Evolutionary conservation across 306 rosid genomes (phyloP).

Genomic region (Nissolia schottii): DNA sequence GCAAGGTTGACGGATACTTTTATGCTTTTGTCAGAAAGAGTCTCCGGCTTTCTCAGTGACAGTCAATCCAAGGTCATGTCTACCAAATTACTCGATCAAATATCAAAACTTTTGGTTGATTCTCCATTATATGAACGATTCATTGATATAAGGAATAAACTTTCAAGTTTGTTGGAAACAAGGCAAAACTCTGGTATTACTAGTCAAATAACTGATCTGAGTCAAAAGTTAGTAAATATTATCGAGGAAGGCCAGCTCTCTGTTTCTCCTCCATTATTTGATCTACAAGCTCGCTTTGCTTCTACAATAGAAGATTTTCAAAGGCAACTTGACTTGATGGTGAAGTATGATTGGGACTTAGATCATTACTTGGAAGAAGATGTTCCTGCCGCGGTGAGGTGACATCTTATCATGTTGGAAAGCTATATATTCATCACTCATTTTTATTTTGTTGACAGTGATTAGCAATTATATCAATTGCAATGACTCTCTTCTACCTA

Average conservation of each 20-base stretch:
- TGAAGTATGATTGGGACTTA: slow-evolving; percentile 97
- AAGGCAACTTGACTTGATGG: slow-evolving; percentile 91
- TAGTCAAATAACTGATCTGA: slow-evolving; percentile 75
- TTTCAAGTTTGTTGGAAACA: slow-evolving; percentile 64
- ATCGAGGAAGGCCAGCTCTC: slow-evolving; percentile 89
- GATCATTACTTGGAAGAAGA: slow-evolving; percentile 96
- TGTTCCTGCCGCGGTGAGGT: slow-evolving; percentile 95
- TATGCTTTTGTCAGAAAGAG: slow-evolving; percentile 63
- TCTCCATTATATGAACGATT: slow-evolving; percentile 68
- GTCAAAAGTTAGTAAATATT: slow-evolving; percentile 76
- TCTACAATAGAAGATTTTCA: slow-evolving; percentile 90
- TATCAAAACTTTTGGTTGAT: slow-evolving; percentile 76
- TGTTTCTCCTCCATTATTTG: slow-evolving; percentile 80
- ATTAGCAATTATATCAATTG: background rate
- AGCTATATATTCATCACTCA: slow-evolving; percentile 19
- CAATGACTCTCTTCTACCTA: background rate
- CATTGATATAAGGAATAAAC: slow-evolving; percentile 66
- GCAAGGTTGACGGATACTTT: slow-evolving; percentile 68
- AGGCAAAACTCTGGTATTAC: slow-evolving; percentile 61
- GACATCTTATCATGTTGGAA: slow-evolving; percentile 64
- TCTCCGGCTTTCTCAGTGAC: slow-evolving; percentile 90
- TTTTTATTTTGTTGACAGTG: slow-evolving; percentile 7
- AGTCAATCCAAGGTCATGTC: slow-evolving; percentile 74
- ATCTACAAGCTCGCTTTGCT: slow-evolving; percentile 79
- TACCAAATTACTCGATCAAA: slow-evolving; percentile 69